Conservation (phyloP, 2,329 filamentous ascomycete species). For the Beauveria pseudobassiana region DNA sequence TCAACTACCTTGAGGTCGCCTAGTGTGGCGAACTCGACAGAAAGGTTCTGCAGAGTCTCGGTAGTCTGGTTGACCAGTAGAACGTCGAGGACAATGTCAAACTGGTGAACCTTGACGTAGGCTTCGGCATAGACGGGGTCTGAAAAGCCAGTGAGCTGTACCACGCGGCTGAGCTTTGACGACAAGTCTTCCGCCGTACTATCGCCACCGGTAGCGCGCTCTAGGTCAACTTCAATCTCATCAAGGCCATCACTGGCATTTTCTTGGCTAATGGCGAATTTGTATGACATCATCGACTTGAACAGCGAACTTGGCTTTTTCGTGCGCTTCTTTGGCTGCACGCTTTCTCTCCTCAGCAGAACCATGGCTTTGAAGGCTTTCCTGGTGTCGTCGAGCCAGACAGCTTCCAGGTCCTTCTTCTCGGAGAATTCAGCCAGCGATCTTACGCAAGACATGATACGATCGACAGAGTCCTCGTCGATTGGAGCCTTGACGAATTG, state of each 20-base stretch:
- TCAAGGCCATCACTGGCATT: slow-evolving; percentile 74
- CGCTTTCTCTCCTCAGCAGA: slow-evolving; percentile 94
- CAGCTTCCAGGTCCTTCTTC: slow-evolving; percentile 83
- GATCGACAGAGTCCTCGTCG: slow-evolving; percentile 95
- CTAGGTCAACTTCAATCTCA: slow-evolving; percentile 81
- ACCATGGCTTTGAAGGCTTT: slow-evolving; percentile 98
- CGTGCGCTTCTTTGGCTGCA: slow-evolving; percentile 83
- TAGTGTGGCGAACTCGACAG: slow-evolving; percentile 95
- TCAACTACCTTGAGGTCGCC: slow-evolving; percentile 98
- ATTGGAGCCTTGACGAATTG: slow-evolving; percentile 97
- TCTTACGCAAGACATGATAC: slow-evolving; percentile 95
- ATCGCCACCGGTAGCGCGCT: slow-evolving; percentile 90
- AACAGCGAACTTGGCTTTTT: slow-evolving; percentile 88
- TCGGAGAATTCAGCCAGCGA: slow-evolving; percentile 84
- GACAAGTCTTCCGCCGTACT: slow-evolving; percentile 74
- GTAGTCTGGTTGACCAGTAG: slow-evolving; percentile 95
- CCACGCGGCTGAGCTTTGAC: slow-evolving; percentile 90
- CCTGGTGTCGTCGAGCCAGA: slow-evolving; percentile 89
- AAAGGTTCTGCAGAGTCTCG: slow-evolving; percentile 93
- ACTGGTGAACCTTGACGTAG: slow-evolving; percentile 97
- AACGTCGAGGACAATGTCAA: slow-evolving; percentile 95
- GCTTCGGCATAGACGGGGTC: slow-evolving; percentile 98
- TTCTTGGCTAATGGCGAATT: slow-evolving; percentile 93
- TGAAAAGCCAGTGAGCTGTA: slow-evolving; percentile 96
- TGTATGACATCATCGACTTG: slow-evolving; percentile 93